Base-by-base conservation (phyloP, 257 asterid species). In the Parsonsia alboflavescens region DNA sequence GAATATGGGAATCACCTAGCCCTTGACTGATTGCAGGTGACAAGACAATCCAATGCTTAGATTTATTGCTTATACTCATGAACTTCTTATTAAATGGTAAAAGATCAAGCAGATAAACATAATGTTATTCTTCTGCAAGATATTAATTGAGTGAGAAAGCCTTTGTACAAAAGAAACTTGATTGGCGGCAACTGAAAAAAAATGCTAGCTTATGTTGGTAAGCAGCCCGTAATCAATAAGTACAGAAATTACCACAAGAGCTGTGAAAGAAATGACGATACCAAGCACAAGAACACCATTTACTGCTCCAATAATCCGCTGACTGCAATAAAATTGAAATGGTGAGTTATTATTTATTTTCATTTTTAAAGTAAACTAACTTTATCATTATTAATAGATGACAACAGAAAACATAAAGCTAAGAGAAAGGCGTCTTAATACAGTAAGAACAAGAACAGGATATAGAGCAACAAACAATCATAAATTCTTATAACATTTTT, bases 211-310 rank as follows among this genome's bases (percentile, higher is more conserved):
- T 36, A 52, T n/a, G 44, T 46, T 10, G 15, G 1, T n/a, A 53
- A 66, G 33, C 21, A 56, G 22, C 44, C 46, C 24, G 4, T 56
- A 58, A n/a, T 48, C 36, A 71, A 63, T 22, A 56, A 76, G 73
- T 56, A 39, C 12, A 33, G 72, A 71, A 76, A 76, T 87, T 89
- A 93, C 98, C 98, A 91, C 97, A 77, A 93, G 96, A 68, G 85
- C 86, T 57, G 89, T 75, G 80, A 93, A 93, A 56, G 96, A 88
- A 42, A 83, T 77, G 65, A 93, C 72, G 73, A 93, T 88, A 76
- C 96, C 89, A 65, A 88, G 68, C 58, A 93, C 91, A 56, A 93
- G 85, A 77, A 70, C 87, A 72, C 97, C 98, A 83, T 93, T 93
- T 73, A 89, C 94, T 6, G 96, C 90, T 54, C 98, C 98, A 62